Base-by-base conservation (phyloP, 192 early-diverging fungal genomes). In the Haplosporangium gracile region DNA sequence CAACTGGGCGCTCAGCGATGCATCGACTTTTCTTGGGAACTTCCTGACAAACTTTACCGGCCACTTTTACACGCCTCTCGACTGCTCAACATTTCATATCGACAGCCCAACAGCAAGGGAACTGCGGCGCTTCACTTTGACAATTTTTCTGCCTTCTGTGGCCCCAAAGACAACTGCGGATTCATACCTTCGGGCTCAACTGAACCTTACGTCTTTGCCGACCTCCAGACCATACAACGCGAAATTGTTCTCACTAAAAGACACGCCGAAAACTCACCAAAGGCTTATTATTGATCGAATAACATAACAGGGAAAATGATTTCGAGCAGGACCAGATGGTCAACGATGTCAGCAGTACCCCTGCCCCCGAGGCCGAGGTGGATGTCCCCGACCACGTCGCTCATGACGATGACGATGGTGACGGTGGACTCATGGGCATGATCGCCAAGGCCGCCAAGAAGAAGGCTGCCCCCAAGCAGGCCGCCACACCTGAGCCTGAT, bases 401-500 rank as follows among this genome's bases (percentile, higher is more conserved):
- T 42, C 63, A 74, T 26, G 83, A 85, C 78, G 88, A 94, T 72
- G 92, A 93, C 6, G 94, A 94, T 80, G 93, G 94, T 47, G 90
- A 94, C 32, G 94, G 94, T 53, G 94, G 95, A 65, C 88, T 95
- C 26, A 95, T 95, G 94, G 88, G 93, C 51, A 77, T 81, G 80
- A 78, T 88, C 39, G 79, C 86, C 43, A 88, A 88, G 49, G 76
- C 86, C 77, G 70, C 83, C 90, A 88, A 89, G 71, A 83, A 89
- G 72, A 88, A 91, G 63, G 76, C 76, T 43, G 81, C 87, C 42
- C 89, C 91, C 75, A 85, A 80, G 70, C 76, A 90, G 76, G 86
- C 90, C 18, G 78, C 79, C 13, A 82, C 88, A 1, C 84, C 83
- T 74, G 74, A 81, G 9, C 88, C 89, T 36, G 81, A 77, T 13